Evolutionary conservation across 1,284 basidiomycete species (phyloP), one percentile per base, ranked within the genome.

Genomic region (Cryptococcus deneoformans): DNA sequence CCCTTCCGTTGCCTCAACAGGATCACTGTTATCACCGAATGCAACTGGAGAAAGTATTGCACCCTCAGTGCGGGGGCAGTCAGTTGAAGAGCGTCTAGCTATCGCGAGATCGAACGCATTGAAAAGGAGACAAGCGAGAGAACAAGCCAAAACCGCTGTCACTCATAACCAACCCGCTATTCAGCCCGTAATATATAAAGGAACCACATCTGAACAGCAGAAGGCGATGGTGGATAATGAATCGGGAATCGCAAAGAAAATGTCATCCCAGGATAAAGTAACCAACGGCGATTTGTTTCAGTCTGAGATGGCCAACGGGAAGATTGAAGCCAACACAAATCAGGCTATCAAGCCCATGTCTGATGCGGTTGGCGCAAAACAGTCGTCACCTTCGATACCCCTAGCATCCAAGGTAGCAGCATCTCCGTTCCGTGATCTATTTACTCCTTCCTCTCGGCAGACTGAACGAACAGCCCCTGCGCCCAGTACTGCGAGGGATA

Each of bases 71-170:
- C 50, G 66, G 36, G 36, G 59, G 37, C 67, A 66, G 38, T 60
- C 63, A 9, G 56, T 62, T 1, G 74, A 69, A 51, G 72, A 75
- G 52, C 72, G 68, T 6, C 59, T 77, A 6, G 75, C 73, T 0
- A 64, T 65, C 35, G 75, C 75, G 6, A 66, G 71, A 20, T 71
- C 72, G 11, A 77, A 77, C 42, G 75, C 75, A 2, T 50, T 75
- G 7, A 64, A 64, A 35, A 65, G 75, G 14, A 57, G 68, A 16
- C 69, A 77, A 51, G 72, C 65, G 29, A 69, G 67, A 55, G 67
- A 68, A 60, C 67, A 63, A 38, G 72, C 68, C 3, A 60, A 66
- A 53, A 63, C 62, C 3, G 67, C 46, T 20, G 57, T 60, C 10
- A 34, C 56, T 48, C 57, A 10, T n/a, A 42, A 42, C n/a, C 40